phyloP scores from a whole-genome alignment of 2,329 filamentous ascomycete species.

The Penicillium sp. region DNA sequence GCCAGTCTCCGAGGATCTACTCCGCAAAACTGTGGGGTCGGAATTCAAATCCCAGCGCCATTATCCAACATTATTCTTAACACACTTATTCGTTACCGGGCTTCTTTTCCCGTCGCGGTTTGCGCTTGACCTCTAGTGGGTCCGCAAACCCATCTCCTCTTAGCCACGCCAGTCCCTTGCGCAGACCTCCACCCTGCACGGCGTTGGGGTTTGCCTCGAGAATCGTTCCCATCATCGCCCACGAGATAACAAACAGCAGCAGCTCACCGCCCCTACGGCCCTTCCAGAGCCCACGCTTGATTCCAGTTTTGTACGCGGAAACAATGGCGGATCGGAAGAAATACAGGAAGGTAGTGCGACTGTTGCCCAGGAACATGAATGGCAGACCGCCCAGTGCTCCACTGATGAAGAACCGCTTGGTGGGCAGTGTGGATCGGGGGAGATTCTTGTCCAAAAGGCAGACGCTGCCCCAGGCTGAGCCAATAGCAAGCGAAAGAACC shows the following conservation, averaged over 20 bases:
- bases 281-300: constrained; percentile 85
- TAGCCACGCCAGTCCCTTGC: constrained; percentile 73
- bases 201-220: constrained; percentile 72
- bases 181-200: constrained; percentile 65
- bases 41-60: constrained; percentile 24
- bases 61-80: neutral
- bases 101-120: constrained; percentile 32
- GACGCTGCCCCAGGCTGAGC: constrained; percentile 82
- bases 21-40: constrained; percentile 13
- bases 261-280: constrained; percentile 82
- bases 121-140: constrained; percentile 54
- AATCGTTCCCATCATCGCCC: constrained; percentile 76
- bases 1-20: constrained; percentile 18
- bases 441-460: constrained; percentile 85
- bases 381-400: constrained; percentile 78
- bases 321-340: constrained; percentile 77
- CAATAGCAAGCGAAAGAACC: constrained; percentile 80
- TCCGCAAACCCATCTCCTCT: constrained; percentile 76
- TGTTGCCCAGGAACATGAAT: constrained; percentile 70
- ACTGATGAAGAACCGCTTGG: constrained; percentile 85
- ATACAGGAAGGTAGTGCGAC: constrained; percentile 73
- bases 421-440: constrained; percentile 72
- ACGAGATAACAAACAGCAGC: constrained; percentile 74
- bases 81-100: neutral
- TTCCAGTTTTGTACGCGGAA: constrained; percentile 88